Evolutionary conservation across 148 eudicot genomes (phyloP).

Genomic region (Persicaria tinctoria): DNA sequence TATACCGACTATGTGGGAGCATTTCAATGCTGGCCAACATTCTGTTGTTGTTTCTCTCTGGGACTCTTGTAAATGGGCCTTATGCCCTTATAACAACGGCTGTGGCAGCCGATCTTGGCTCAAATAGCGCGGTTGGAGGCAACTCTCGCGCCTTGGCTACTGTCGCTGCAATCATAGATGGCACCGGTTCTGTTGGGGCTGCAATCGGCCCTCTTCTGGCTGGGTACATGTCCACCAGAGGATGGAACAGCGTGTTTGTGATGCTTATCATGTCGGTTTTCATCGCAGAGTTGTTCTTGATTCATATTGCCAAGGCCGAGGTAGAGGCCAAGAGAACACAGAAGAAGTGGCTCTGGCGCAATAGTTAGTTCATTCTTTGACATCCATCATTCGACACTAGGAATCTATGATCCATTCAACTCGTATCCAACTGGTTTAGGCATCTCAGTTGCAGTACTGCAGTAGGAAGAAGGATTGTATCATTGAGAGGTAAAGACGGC

Average conservation of each 20-base stretch:
- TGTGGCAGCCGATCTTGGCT: slow-evolving; percentile 90
- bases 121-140: slow-evolving; percentile 54
- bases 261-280: slow-evolving; percentile 68
- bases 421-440: too few relatives aligned
- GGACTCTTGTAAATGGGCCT: slow-evolving; percentile 85
- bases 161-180: slow-evolving; percentile 90
- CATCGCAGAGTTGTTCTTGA: slow-evolving; percentile 55
- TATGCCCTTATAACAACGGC: slow-evolving; percentile 88
- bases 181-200: slow-evolving; percentile 90
- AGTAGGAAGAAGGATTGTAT: not conserved
- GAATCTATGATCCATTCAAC: too few relatives aligned
- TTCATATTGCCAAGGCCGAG: slow-evolving; percentile 57
- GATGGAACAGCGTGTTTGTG: slow-evolving; percentile 83
- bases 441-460: too few relatives aligned
- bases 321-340: slow-evolving; percentile 41
- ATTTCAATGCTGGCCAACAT: slow-evolving; percentile 54
- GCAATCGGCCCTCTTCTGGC: slow-evolving; percentile 96
- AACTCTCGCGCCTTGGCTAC: slow-evolving; percentile 87
- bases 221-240: slow-evolving; percentile 80
- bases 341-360: slow-evolving; percentile 40
- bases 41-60: slow-evolving; percentile 60
- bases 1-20: slow-evolving; percentile 72
- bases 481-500: not conserved
- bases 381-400: too few relatives aligned
- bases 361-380: slow-evolving; percentile 1